Evolutionary conservation across 306 rosid species (phyloP).

Genomic region (Vigna angularis): DNA sequence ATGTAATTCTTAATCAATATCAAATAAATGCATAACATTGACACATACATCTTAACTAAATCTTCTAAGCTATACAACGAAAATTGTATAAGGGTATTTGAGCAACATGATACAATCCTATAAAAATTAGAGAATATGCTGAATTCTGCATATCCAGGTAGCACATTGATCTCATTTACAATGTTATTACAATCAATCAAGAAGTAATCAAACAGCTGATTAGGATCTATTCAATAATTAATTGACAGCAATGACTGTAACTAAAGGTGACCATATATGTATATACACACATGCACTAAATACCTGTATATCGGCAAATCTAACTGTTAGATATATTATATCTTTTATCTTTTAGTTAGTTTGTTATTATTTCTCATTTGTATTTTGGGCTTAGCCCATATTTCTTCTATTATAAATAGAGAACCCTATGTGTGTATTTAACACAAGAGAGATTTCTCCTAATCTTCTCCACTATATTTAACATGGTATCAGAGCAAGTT

Average conservation of each 20-base stretch:
- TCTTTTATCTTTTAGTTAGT: too few relatives aligned
- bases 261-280: conserved; percentile 7
- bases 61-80: conserved; percentile 7
- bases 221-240: conserved; percentile 2
- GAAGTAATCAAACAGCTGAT: conserved; percentile 7
- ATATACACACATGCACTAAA: not conserved
- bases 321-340: too few relatives aligned
- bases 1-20: conserved; percentile 21
- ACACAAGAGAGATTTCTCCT: too few relatives aligned
- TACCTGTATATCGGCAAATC: not conserved
- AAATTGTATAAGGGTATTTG: conserved; percentile 3
- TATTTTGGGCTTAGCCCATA: too few relatives aligned
- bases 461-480: too few relatives aligned
- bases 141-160: conserved; percentile 30
- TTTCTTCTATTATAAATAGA: too few relatives aligned
- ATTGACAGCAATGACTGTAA: conserved; percentile 8
- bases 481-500: too few relatives aligned
- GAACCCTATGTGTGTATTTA: too few relatives aligned
- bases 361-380: too few relatives aligned
- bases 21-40: conserved; percentile 14
- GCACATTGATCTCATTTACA: conserved; percentile 14
- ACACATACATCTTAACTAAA: conserved; percentile 15
- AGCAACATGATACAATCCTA: conserved; percentile 26
- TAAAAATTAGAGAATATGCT: not conserved
- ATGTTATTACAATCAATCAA: too few relatives aligned